Percentiles rank a stretch among this genome's conserved stretches.
These are phyloP conservation scores for Golubevia sp. DNA, from an alignment of 1,284 basidiomycete species.

Conservation along the genomic window DNA sequence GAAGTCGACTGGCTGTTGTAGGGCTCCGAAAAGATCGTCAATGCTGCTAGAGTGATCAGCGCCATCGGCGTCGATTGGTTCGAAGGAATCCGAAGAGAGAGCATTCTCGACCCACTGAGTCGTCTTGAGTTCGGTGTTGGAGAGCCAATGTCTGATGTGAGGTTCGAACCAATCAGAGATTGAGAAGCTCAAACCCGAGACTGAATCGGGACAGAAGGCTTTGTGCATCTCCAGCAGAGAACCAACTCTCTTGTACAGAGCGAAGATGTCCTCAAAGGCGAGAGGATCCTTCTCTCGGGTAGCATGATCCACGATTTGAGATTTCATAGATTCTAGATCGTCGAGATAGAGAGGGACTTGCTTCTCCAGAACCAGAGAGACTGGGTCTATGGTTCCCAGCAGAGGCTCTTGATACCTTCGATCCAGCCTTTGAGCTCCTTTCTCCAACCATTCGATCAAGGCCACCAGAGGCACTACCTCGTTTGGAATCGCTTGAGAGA, in stretches of 20 bases:
- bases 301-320: conserved; percentile 43
- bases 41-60: conserved; percentile 91
- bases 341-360: conserved; percentile 75
- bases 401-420: conserved; percentile 83
- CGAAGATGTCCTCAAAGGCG: conserved; percentile 72
- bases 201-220: conserved; percentile 79
- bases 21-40: conserved; percentile 90
- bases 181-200: conserved; percentile 17
- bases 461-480: conserved; percentile 76
- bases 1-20: conserved; percentile 86
- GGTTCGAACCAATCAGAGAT: conserved; percentile 74
- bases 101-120: conserved; percentile 77
- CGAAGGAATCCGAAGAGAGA: conserved; percentile 54
- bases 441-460: conserved; percentile 88
- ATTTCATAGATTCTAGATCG: conserved; percentile 67
- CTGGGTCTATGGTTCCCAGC: conserved; percentile 67
- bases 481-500: conserved; percentile 72
- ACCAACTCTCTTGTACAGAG: conserved; percentile 77
- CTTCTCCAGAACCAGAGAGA: conserved; percentile 76
- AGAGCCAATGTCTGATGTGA: conserved; percentile 85
- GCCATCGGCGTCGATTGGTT: conserved; percentile 71
- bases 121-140: conserved; percentile 87
- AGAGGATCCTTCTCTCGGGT: conserved; percentile 31
- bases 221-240: conserved; percentile 75
- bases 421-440: conserved; percentile 77